Conservation (phyloP, 768 basidiomycete species). For the Trametes cingulata region DNA sequence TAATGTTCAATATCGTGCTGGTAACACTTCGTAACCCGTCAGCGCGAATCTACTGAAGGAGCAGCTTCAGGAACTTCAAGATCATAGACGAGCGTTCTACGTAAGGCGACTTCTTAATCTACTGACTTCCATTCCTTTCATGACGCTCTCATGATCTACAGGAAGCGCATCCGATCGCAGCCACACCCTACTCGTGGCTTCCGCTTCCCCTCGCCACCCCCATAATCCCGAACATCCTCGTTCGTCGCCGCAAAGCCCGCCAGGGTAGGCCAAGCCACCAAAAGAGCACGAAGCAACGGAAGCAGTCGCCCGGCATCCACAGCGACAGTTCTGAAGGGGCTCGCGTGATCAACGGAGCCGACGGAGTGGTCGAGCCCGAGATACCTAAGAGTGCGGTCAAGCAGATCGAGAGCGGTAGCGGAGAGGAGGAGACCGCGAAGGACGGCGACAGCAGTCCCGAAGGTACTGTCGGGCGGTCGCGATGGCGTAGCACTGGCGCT, state of each 20-base stretch:
- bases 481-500: constrained; percentile 1
- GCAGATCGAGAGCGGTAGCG: not conserved
- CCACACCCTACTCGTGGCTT: constrained; percentile 10
- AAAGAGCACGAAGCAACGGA: not conserved
- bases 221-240: constrained; percentile 8
- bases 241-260: constrained; percentile 4
- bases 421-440: not conserved
- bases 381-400: not conserved
- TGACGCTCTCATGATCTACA: not conserved
- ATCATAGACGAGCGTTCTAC: constrained; percentile 61
- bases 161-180: constrained; percentile 20
- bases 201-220: constrained; percentile 16
- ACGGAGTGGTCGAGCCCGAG: not conserved
- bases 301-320: not conserved
- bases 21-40: not conserved
- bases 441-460: constrained; percentile 7
- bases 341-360: not conserved
- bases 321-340: not conserved
- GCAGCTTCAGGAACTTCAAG: constrained; percentile 74
- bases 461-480: not conserved
- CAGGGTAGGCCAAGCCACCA: not conserved
- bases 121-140: not conserved
- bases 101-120: constrained; percentile 36
- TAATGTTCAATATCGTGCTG: not conserved
- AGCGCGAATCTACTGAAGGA: constrained; percentile 46